These are phyloP conservation scores for Backusella australiensis DNA, from an alignment of 192 early-diverging fungal genomes.

Conservation along the genomic window DNA sequence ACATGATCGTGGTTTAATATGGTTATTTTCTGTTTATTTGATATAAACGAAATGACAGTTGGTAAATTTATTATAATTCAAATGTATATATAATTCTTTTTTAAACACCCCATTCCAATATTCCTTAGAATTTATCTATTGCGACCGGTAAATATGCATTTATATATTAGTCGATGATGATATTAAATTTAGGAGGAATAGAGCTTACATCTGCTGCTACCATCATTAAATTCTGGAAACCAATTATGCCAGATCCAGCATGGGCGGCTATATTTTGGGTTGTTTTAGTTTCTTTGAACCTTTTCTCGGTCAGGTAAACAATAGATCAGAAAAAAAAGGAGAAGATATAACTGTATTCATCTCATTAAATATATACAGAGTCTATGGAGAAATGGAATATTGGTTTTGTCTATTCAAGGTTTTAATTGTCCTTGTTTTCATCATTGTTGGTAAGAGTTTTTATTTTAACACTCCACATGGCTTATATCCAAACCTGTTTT, in stretches of 20 bases:
- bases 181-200: constrained; percentile 10
- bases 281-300: constrained; percentile 59
- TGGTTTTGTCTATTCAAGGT: constrained; percentile 77
- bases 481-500: too few relatives aligned
- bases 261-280: constrained; percentile 51
- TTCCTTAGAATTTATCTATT: background rate
- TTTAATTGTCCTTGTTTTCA: constrained; percentile 69
- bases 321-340: background rate
- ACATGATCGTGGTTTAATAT: background rate
- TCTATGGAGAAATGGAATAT: constrained; percentile 89
- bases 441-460: constrained; percentile 48
- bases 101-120: background rate
- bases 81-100: background rate
- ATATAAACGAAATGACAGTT: background rate
- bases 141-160: background rate
- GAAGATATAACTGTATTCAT: background rate
- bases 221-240: constrained; percentile 70
- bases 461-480: too few relatives aligned
- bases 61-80: background rate
- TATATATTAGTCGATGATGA: background rate
- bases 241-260: constrained; percentile 29
- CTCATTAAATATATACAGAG: constrained; percentile 26
- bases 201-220: constrained; percentile 78
- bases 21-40: constrained; percentile 12
- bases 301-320: constrained; percentile 43